These are phyloP conservation scores for Wickerhamiella occidentalis DNA, from an alignment of 805 yeast genomes.

Conservation along the genomic window DNA sequence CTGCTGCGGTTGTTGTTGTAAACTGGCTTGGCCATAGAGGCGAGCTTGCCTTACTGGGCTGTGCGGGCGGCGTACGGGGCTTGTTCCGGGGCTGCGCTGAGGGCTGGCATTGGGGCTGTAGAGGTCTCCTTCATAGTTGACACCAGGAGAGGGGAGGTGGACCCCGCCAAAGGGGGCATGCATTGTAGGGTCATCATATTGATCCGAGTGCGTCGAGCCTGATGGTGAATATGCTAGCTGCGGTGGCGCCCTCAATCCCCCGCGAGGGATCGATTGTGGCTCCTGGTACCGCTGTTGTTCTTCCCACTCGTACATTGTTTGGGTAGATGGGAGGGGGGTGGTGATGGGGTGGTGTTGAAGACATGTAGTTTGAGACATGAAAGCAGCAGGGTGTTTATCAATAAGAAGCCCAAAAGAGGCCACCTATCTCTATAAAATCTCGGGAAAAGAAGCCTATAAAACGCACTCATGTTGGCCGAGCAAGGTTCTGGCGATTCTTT, in stretches of 20 bases:
- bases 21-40: background rate
- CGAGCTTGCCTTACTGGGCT: constrained; percentile 8
- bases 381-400: background rate
- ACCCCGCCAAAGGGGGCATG: constrained; percentile 11
- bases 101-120: constrained; percentile 10
- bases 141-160: constrained; percentile 5
- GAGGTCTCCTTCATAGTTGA: constrained; percentile 5
- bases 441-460: no score
- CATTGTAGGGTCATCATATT: constrained; percentile 10
- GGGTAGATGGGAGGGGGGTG: background rate
- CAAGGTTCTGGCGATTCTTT: no score
- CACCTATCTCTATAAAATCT: no score
- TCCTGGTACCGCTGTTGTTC: constrained; percentile 7
- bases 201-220: constrained; percentile 8
- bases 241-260: constrained; percentile 6
- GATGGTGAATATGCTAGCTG: constrained; percentile 8
- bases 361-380: background rate
- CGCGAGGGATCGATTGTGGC: constrained; percentile 5
- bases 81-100: constrained; percentile 9
- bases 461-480: no score
- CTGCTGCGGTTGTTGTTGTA: background rate
- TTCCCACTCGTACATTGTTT: constrained; percentile 6
- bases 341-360: background rate
- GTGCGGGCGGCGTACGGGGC: constrained; percentile 8
- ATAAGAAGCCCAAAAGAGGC: no score